phyloP scores from a whole-genome alignment of 2,329 filamentous ascomycete genomes.

The Seiridium cupressi region DNA sequence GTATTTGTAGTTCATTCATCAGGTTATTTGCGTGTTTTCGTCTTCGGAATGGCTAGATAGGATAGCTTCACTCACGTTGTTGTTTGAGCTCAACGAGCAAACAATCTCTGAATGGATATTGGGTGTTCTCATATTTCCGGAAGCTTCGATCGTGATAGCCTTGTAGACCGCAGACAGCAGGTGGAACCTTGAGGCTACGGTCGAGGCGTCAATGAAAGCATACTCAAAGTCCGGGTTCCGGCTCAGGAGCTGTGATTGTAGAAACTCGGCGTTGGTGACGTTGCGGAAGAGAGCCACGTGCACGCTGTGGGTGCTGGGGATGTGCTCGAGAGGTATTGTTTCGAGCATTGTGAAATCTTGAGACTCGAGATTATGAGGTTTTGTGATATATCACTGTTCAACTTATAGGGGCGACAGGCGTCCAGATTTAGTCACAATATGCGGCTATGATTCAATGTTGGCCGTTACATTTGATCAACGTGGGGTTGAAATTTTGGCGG shows the following conservation, averaged over 20 bases:
- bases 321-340: constrained; percentile 71
- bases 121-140: constrained; percentile 66
- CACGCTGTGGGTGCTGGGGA: constrained; percentile 65
- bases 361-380: not conserved
- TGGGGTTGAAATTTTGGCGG: too few relatives aligned
- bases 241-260: constrained; percentile 80
- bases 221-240: constrained; percentile 88
- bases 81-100: constrained; percentile 74
- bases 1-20: too few relatives aligned
- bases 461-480: too few relatives aligned
- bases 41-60: too few relatives aligned
- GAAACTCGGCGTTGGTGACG: constrained; percentile 72
- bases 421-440: too few relatives aligned
- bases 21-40: too few relatives aligned
- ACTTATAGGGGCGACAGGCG: not conserved
- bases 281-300: constrained; percentile 74
- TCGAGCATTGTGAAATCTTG: constrained; percentile 53
- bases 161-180: constrained; percentile 74
- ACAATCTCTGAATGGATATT: constrained; percentile 92
- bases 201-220: constrained; percentile 83
- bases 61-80: constrained; percentile 59
- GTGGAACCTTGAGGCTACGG: constrained; percentile 72
- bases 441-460: too few relatives aligned
- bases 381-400: not conserved
- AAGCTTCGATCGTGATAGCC: constrained; percentile 66